Base-by-base conservation (phyloP, 2,329 filamentous ascomycete species). In the Celoporthe dispersa region DNA sequence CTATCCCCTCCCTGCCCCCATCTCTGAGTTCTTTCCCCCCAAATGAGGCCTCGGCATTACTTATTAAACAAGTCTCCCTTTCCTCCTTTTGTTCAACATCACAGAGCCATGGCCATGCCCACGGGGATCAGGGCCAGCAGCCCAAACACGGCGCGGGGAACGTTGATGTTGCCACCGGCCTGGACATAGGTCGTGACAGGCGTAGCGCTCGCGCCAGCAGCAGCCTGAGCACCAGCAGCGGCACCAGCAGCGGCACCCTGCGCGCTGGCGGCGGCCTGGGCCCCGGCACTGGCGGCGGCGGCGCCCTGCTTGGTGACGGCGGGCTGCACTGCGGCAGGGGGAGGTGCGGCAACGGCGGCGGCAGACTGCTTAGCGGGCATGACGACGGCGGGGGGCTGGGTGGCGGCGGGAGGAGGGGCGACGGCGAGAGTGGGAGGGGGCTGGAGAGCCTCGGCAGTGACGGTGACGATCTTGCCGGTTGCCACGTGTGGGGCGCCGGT, bases 161-260 rank as follows among this genome's bases (percentile, higher is more conserved):
- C n/a, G 33, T 63, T 63, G 3, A 63, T n/a, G 37, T 41, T 63
- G 35, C 60, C 60, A 25, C 35, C 60, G 3, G 60, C 60, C 25
- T 63, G 60, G 12, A 63, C 60, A 44, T 63, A 63, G 31, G 57
- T 33, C 14, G 57, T 44, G 35, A 60, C 39, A 9, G 65, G 53
- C 39, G 25, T 28, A n/a, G 57, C 16, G 53, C 35, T 48, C 65
- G 57, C 31, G 1, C 39, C 25, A 28, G 31, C 19, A 5, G 12
- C 55, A 22, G 51, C 14, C n/a, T 44, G 28, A 33, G 31, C 39
- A 28, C 31, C 55, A 5, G 64, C 48, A 12, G 64, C 12, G 35
- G 31, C 33, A 11, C 16, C 11, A 6, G 35, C 57, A 16, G 28
- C 35, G 2, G 51, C 51, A 25, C 25, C n/a, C 11, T 28, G 4